Conservation (phyloP, 2,329 filamentous ascomycete genomes). For the Acrodontium crateriforme region DNA sequence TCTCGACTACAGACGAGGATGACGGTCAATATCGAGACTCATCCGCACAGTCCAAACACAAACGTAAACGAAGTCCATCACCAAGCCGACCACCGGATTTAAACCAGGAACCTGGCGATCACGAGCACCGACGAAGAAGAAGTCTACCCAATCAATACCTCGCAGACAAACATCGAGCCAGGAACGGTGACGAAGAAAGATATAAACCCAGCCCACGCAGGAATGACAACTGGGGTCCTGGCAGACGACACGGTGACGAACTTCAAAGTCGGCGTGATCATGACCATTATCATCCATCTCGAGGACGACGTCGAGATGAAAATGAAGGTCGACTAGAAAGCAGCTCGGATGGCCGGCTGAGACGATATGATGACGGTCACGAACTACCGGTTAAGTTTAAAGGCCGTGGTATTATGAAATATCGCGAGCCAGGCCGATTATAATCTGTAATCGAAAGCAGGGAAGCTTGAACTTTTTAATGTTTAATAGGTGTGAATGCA, state of each 20-base stretch:
- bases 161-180: conserved; percentile 8
- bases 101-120: conserved; percentile 7
- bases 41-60: conserved; percentile 20
- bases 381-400: conserved; percentile 26
- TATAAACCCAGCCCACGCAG: conserved; percentile 18
- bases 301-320: conserved; percentile 29
- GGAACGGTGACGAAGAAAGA: conserved; percentile 12
- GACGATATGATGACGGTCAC: conserved; percentile 13
- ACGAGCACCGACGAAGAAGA: conserved; percentile 19
- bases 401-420: conserved; percentile 28
- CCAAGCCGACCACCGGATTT: conserved; percentile 17
- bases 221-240: conserved; percentile 9
- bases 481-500: no score
- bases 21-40: conserved; percentile 9
- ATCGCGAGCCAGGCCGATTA: conserved; percentile 16
- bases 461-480: no score
- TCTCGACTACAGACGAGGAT: conserved; percentile 10
- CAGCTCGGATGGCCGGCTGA: conserved; percentile 9
- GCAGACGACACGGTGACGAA: conserved; percentile 5
- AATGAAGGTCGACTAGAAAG: conserved; percentile 25
- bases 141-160: conserved; percentile 26
- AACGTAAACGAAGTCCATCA: conserved; percentile 22
- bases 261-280: conserved; percentile 7
- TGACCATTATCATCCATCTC: conserved; percentile 14
- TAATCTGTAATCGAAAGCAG: conserved; percentile 4